Evolutionary conservation across 306 rosid species (phyloP), one percentile per base, ranked within the genome.

Genomic region (Canavalia gladiata): DNA sequence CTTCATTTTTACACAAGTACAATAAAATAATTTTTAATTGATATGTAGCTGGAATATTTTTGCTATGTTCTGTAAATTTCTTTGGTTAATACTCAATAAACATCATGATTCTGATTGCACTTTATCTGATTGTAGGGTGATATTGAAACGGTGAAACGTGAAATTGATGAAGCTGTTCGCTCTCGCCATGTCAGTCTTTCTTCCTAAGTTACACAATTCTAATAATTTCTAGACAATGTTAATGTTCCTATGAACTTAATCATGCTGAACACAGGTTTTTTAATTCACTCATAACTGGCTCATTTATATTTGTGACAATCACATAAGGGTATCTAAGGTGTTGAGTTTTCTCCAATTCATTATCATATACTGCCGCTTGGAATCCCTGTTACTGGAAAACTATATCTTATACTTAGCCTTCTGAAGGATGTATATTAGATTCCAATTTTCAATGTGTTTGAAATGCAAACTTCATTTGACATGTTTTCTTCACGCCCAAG

Each of bases 161-260:
- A 89, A 86, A 96, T 92, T 67, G 92, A 95, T 55, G 99, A 95
- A 92, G 97, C 97, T 82, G 89, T 93, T 86, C 92, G 89, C 86
- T 87, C 98, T 75, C 99, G 98, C 75, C 86, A 90, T 85, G 99
- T 95, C 68, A 87, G 99, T 93, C 13, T 84, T 84, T 88, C 75
- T 80, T 82, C 55, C 65, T 46, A 4, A 30, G 72, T 60, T 83
- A 47, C 82, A 3, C 76, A 13, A 55, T 76, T 72, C 52, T 37
- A 50, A 69, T 70, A 4, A 50, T 80, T 46, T 57, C 4, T 82
- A 50, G 57, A 47, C 56, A 71, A 29, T 49, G 46, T 30, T 4
- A 74, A 34, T 57, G 55, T 71, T 65, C 52, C 75, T 71, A 8
- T 74, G 55, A 63, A 80, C 78, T 75, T 71, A 59, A 31, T 70